These are phyloP conservation scores for Jatropha curcas DNA, from an alignment of 345 rosid species.

Conservation along the genomic window DNA sequence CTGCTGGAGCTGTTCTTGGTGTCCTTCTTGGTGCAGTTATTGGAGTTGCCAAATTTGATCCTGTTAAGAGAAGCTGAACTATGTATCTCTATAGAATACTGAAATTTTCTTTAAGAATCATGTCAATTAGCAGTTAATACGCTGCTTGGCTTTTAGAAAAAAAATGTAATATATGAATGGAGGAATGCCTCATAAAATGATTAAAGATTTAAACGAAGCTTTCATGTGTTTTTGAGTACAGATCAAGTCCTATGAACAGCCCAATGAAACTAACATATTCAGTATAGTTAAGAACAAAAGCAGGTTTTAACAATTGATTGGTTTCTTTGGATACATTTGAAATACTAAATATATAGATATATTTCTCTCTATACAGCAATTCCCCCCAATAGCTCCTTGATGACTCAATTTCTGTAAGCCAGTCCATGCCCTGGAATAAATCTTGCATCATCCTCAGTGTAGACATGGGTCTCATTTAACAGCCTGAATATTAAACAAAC, in stretches of 20 bases:
- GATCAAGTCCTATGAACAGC: conserved; percentile 24
- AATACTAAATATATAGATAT: neutral
- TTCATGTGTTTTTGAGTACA: conserved; percentile 9
- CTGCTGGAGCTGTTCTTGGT: conserved; percentile 39
- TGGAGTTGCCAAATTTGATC: conserved; percentile 46
- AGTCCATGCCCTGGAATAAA: conserved; percentile 93
- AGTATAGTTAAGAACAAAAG: conserved; percentile 16
- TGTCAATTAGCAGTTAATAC: too few relatives aligned
- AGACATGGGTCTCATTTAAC: conserved; percentile 83
- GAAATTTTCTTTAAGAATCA: too few relatives aligned
- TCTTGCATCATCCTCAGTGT: conserved; percentile 86
- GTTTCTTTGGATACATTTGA: conserved; percentile 21
- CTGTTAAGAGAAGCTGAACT: conserved; percentile 37
- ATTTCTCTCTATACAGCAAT: conserved; percentile 31
- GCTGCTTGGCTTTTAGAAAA: too few relatives aligned
- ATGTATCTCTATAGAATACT: neutral
- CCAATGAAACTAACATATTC: conserved; percentile 23
- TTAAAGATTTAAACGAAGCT: conserved; percentile 20
- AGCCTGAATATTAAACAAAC: conserved; percentile 48
- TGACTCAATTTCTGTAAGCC: conserved; percentile 54
- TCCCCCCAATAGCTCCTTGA: conserved; percentile 12
- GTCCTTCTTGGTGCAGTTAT: conserved; percentile 37
- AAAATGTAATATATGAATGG: conserved; percentile 16
- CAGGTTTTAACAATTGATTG: conserved; percentile 20
- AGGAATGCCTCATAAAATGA: conserved; percentile 36